These are phyloP conservation scores for Hypoxylon sp. DNA, from an alignment of 2,329 filamentous ascomycete species.

Conservation along the genomic window DNA sequence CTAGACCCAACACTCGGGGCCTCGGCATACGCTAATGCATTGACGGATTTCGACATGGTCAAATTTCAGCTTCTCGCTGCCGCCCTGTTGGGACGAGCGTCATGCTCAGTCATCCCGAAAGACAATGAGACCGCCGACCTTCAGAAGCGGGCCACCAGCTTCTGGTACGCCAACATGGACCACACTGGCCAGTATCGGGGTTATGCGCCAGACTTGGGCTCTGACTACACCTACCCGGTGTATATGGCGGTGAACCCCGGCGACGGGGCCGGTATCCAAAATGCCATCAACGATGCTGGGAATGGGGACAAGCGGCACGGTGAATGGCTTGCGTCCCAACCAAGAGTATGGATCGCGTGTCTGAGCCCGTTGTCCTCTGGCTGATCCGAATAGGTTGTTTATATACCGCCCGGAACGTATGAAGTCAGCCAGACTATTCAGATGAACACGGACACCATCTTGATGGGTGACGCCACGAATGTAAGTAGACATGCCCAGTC, in stretches of 20 bases:
- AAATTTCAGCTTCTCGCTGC: conserved; percentile 24
- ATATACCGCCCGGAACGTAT: conserved; percentile 59
- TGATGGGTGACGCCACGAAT: conserved; percentile 61
- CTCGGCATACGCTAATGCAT: conserved; percentile 3
- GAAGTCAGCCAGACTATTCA: conserved; percentile 55
- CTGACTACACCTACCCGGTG: conserved; percentile 55
- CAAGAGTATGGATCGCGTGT: conserved; percentile 48
- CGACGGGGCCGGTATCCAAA: conserved; percentile 55
- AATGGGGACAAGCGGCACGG: conserved; percentile 52
- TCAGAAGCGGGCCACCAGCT: conserved; percentile 43
- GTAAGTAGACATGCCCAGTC: conserved; percentile 41
- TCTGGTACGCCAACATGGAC: conserved; percentile 60
- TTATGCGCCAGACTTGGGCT: conserved; percentile 57
- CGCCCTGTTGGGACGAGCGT: conserved; percentile 17
- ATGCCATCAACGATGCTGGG: conserved; percentile 55
- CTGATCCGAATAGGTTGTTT: conserved; percentile 54
- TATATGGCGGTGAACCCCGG: conserved; percentile 55
- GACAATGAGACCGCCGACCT: conserved; percentile 20
- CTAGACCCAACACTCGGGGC: conserved; percentile 3
- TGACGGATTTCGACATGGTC: conserved; percentile 25
- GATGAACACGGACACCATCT: conserved; percentile 60
- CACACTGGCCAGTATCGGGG: conserved; percentile 54
- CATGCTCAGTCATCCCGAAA: conserved; percentile 19
- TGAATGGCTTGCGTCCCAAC: conserved; percentile 58
- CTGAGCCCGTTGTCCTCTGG: neutral